These are phyloP conservation scores for Epipyxis sp. DNA, from an alignment of 108 stramenopile genomes.

Conservation along the genomic window DNA sequence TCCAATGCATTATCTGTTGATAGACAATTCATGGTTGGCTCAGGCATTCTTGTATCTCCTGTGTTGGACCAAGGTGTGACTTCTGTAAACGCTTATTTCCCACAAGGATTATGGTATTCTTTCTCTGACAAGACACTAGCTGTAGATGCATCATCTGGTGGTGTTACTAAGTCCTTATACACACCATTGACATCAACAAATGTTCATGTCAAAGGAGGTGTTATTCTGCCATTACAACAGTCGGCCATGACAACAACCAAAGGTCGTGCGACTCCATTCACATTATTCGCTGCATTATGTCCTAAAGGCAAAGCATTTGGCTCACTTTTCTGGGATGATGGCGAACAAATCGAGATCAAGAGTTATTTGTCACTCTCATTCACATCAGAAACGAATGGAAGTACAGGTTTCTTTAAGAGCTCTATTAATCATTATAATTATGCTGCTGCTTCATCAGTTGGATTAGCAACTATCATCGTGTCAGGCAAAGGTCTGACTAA, in stretches of 20 bases:
- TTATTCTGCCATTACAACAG: slow-evolving; percentile 15
- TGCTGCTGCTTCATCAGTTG: not conserved
- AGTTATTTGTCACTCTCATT: not conserved
- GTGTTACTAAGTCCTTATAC: not conserved
- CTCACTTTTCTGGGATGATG: slow-evolving; percentile 28
- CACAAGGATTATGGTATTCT: slow-evolving; percentile 28
- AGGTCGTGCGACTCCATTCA: slow-evolving; percentile 21
- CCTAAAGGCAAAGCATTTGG: slow-evolving; percentile 1
- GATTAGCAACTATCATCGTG: too few species aligned
- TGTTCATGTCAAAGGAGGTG: slow-evolving; percentile 24
- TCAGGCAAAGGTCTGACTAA: not conserved
- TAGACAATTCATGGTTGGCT: slow-evolving; percentile 37
- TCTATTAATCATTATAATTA: not conserved
- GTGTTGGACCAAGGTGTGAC: slow-evolving; percentile 37
- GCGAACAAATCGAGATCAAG: slow-evolving; percentile 22
- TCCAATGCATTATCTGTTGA: not conserved
- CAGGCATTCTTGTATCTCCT: slow-evolving; percentile 36
- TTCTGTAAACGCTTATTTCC: slow-evolving; percentile 40
- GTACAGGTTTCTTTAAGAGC: not conserved
- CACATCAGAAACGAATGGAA: not conserved
- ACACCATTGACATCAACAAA: slow-evolving; percentile 29
- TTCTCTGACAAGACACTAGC: not conserved
- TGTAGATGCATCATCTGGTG: slow-evolving; percentile 18
- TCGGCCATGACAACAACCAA: slow-evolving; percentile 12
- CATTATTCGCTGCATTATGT: slow-evolving; percentile 5